Base-by-base conservation (phyloP, 352 stramenopile species). In the Globisporangium abappressorium region DNA sequence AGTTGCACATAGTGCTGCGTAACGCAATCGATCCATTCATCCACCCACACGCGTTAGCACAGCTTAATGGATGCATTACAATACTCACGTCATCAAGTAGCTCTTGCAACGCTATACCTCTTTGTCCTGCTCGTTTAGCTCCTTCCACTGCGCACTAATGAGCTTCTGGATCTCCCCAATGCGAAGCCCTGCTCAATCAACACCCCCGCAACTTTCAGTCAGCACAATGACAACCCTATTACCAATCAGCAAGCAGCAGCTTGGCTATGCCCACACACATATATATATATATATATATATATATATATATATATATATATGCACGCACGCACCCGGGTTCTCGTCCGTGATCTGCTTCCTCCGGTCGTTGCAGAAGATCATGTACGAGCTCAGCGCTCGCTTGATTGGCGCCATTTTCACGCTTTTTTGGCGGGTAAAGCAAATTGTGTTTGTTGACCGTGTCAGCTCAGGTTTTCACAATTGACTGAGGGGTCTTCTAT, bases 81-180 rank as follows among this genome's bases (percentile, higher is more conserved):
- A 26, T 5, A 24, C 3, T 11, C 14, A 7, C 8, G 41, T 3
- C 18, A 41, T 14, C 20, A 38, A 15, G 9, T 36, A 14, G 30
- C 22, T 18, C 6, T 41, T 12, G 4, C 22, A 30, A 33, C 1
- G 12, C 15, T 8, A 33, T 14, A 93, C 78, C 62, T 96, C 81
- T 53, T 97, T 96, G 64, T 98, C 78, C 26, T 97, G 82, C 3
- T 82, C 70, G 7, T 72, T 75, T 22, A 99, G 78, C 53, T 79
- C 81, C 18, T 91, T 92, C 96, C 96, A 99, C 55, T 94, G 83
- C 53, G 78, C 76, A 34, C 94, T 97, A 34, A 98, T 89, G 20
- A 93, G 71, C 74, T 97, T 97, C 58, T 97, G 90, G 22, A 98
- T 82, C 15, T 91, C 80, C 8, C 86, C 85, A 54, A 96, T 79